phyloP scores from a whole-genome alignment of 352 stramenopile species.

The Globisporangium okanoganense region DNA sequence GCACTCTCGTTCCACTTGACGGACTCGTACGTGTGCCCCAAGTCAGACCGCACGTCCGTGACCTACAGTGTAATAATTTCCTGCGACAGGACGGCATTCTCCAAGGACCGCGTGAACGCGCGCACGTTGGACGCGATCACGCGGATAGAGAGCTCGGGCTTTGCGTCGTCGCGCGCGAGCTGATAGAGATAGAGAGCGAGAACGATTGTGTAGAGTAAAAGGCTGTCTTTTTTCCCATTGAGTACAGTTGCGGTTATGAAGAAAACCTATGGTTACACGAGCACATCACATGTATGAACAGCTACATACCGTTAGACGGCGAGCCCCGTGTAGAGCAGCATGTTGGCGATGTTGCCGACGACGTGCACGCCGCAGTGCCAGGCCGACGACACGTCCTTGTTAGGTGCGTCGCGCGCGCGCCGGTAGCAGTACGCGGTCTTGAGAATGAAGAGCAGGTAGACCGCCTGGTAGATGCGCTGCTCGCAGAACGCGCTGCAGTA shows the following conservation, averaged over 20 bases:
- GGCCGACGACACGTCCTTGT: conserved; percentile 65
- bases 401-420: conserved; percentile 45
- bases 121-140: conserved; percentile 31
- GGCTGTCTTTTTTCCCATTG: not conserved
- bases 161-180: conserved; percentile 46
- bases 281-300: not conserved
- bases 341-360: conserved; percentile 70
- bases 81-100: conserved; percentile 34
- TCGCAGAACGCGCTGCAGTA: conserved; percentile 57
- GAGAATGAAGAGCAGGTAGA: conserved; percentile 60
- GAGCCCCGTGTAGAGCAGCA: conserved; percentile 72
- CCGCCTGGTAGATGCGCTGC: conserved; percentile 46
- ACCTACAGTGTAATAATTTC: conserved; percentile 58
- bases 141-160: conserved; percentile 46
- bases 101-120: conserved; percentile 48
- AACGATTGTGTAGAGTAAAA: not conserved
- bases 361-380: conserved; percentile 82
- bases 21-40: conserved; percentile 56
- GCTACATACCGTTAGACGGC: conserved; percentile 24
- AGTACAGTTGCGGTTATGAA: not conserved
- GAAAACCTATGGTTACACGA: not conserved
- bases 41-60: conserved; percentile 44
- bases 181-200: conserved; percentile 13
- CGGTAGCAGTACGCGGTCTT: conserved; percentile 76
- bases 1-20: conserved; percentile 31